These are phyloP conservation scores for Cornus controversa DNA, from an alignment of 148 eudicot genomes.

Conservation along the genomic window DNA sequence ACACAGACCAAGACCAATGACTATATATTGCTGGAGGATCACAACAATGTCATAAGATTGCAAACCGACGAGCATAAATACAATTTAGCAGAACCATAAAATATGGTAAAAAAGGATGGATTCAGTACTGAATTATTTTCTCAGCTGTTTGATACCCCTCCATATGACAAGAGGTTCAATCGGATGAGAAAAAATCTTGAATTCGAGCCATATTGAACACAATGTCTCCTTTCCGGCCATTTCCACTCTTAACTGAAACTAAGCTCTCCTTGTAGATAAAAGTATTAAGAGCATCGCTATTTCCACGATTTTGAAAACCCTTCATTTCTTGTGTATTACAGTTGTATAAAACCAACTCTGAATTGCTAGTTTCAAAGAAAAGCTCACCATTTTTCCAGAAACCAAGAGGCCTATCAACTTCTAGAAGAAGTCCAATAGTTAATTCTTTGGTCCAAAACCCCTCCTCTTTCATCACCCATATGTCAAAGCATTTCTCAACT, in stretches of 20 bases:
- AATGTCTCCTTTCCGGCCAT: neutral
- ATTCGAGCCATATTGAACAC: too few species aligned
- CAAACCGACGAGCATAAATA: too few species aligned
- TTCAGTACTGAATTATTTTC: too few species aligned
- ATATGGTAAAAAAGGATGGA: too few species aligned
- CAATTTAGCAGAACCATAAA: too few species aligned
- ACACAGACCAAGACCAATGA: too few species aligned
- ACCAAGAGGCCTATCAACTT: neutral
- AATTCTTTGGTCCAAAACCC: neutral
- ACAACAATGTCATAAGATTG: too few species aligned
- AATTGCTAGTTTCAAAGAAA: too few species aligned
- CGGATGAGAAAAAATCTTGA: too few species aligned
- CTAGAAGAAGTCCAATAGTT: neutral
- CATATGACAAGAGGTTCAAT: too few species aligned
- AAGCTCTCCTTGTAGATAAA: neutral
- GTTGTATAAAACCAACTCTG: neutral
- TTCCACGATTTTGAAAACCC: neutral
- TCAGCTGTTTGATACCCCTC: too few species aligned
- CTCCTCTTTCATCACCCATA: neutral
- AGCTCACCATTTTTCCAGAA: neutral
- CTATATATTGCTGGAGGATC: too few species aligned
- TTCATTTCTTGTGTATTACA: neutral
- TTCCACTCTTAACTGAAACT: neutral
- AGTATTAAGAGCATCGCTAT: neutral
- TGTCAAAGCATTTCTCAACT: neutral